These are phyloP conservation scores for Oleoguttula mirabilis DNA, from an alignment of 495 filamentous ascomycete species.

Conservation along the genomic window DNA sequence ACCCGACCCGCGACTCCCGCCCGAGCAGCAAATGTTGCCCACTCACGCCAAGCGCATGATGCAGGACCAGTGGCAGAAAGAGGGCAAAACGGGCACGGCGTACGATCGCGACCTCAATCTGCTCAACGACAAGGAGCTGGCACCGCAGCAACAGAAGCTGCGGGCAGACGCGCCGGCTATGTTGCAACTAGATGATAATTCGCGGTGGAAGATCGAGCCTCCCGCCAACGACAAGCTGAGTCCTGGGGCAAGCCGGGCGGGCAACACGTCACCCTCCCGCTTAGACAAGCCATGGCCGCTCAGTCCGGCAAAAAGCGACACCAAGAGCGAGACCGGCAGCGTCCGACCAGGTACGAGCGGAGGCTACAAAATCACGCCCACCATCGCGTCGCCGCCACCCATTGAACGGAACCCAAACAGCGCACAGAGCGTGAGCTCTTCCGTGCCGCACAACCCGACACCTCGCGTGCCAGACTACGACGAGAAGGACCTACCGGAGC, in stretches of 20 bases:
- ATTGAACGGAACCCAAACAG: conserved; percentile 8
- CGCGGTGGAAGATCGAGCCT: not conserved
- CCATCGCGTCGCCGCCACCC: conserved; percentile 23
- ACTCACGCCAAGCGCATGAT: conserved; percentile 84
- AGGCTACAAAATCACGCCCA: conserved; percentile 30
- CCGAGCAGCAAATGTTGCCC: conserved; percentile 88
- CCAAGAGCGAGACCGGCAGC: conserved; percentile 3
- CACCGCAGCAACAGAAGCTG: conserved; percentile 6
- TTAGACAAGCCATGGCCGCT: conserved; percentile 20
- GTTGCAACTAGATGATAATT: not conserved
- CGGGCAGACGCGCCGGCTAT: not conserved
- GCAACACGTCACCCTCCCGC: not conserved
- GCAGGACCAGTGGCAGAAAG: conserved; percentile 89
- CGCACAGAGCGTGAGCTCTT: not conserved
- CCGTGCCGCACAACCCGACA: conserved; percentile 10
- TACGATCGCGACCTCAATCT: conserved; percentile 78
- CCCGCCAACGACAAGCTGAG: conserved; percentile 4
- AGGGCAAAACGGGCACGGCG: conserved; percentile 66
- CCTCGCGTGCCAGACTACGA: conserved; percentile 26
- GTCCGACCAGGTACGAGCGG: conserved; percentile 22
- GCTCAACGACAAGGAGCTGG: conserved; percentile 40
- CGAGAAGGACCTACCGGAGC: conserved; percentile 21
- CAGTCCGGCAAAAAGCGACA: conserved; percentile 19
- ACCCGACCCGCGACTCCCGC: conserved; percentile 85
- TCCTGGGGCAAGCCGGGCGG: conserved; percentile 1